Percentiles rank a stretch among this genome's conserved stretches.
Conservation (phyloP, 805 yeast genomes). For the Monosporozyma solicola region DNA sequence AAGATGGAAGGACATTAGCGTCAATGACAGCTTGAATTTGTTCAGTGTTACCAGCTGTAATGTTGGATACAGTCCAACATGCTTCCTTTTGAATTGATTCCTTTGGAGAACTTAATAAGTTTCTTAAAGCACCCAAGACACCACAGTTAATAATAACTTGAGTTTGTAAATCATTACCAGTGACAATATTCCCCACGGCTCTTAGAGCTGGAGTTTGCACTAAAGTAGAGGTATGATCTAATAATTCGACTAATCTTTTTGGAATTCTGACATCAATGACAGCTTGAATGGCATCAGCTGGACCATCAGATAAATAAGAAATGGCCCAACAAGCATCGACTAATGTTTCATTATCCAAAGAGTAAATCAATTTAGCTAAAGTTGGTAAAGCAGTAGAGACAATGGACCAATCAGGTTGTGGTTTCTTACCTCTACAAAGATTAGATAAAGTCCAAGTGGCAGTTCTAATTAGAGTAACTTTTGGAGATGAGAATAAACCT, state of each 20-base stretch:
- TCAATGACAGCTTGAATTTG: conserved; percentile 97
- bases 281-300: conserved; percentile 88
- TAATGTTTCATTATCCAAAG: conserved; percentile 85
- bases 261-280: conserved; percentile 96
- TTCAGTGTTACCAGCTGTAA: conserved; percentile 92
- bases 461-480: conserved; percentile 85
- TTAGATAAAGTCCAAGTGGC: conserved; percentile 98
- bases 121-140: conserved; percentile 75
- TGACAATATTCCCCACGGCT: conserved; percentile 95
- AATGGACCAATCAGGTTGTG: conserved; percentile 90
- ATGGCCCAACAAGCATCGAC: conserved; percentile 99
- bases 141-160: conserved; percentile 92
- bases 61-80: conserved; percentile 97
- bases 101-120: conserved; percentile 71
- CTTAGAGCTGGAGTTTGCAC: conserved; percentile 97
- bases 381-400: conserved; percentile 87
- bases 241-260: conserved; percentile 81
- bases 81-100: conserved; percentile 95
- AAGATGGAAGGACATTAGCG: conserved; percentile 85
- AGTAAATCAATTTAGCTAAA: conserved; percentile 80
- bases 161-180: conserved; percentile 93
- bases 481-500: conserved; percentile 65
- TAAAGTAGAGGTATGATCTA: conserved; percentile 71
- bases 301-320: conserved; percentile 88
- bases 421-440: conserved; percentile 91